These are phyloP conservation scores for Nadsonia starkeyi-henricii DNA, from an alignment of 1,139 yeast genomes.

Conservation along the genomic window DNA sequence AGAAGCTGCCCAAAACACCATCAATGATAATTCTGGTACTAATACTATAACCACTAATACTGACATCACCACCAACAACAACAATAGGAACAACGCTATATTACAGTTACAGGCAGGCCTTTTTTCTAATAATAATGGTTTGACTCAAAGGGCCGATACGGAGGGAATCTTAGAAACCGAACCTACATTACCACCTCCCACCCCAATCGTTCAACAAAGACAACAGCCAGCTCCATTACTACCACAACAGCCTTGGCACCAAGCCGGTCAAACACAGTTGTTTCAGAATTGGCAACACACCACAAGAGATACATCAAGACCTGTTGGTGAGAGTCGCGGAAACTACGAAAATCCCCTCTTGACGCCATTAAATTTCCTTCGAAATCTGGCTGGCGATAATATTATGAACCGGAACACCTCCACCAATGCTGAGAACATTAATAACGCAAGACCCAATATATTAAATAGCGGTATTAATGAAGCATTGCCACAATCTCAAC, in stretches of 20 bases:
- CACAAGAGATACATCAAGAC: background rate
- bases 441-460: too few relatives aligned
- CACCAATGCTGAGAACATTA: background rate
- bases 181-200: background rate
- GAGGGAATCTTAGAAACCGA: background rate
- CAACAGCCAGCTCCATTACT: background rate
- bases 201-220: background rate
- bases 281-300: background rate
- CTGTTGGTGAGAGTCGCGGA: background rate
- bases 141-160: too few relatives aligned
- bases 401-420: background rate
- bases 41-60: too few relatives aligned
- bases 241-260: background rate
- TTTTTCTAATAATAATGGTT: too few relatives aligned
- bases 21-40: too few relatives aligned
- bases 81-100: too few relatives aligned
- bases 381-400: background rate
- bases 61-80: too few relatives aligned
- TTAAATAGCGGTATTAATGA: background rate
- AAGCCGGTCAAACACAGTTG: background rate
- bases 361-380: background rate
- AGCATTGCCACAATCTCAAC: background rate
- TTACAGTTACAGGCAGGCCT: too few relatives aligned
- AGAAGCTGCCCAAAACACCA: too few relatives aligned
- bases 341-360: background rate